phyloP scores from a whole-genome alignment of 345 rosid species.

The Populus davidiana region DNA sequence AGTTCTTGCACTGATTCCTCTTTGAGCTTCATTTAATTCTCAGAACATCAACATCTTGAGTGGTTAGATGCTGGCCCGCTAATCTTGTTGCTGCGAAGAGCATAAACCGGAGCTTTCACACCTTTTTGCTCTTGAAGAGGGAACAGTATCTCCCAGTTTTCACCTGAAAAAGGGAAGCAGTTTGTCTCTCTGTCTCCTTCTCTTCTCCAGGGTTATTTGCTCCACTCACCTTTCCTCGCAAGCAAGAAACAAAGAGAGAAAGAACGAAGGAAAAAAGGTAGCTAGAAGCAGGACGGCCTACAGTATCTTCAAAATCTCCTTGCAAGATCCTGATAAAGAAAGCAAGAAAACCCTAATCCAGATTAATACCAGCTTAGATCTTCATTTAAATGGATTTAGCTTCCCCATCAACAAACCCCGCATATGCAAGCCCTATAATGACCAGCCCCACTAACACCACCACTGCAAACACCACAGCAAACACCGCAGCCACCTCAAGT shows the following conservation, averaged over 20 bases:
- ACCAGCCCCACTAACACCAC: not conserved
- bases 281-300: not conserved
- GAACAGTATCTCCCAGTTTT: not conserved
- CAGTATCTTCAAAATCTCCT: not conserved
- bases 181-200: not conserved
- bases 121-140: not conserved
- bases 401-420: slow-evolving; percentile 17
- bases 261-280: not conserved
- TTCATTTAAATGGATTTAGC: slow-evolving; percentile 23
- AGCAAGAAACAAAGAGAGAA: not conserved
- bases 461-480: not conserved
- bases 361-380: not conserved
- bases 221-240: not conserved
- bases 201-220: not conserved
- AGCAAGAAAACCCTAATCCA: slow-evolving; percentile 23
- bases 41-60: not conserved
- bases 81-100: not conserved
- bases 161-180: not conserved
- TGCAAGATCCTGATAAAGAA: slow-evolving; percentile 8
- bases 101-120: not conserved
- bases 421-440: slow-evolving; percentile 8
- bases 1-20: slow-evolving; percentile 6
- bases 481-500: not conserved
- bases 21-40: not conserved
- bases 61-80: not conserved